Evolutionary conservation across 495 filamentous ascomycete species (phyloP), one percentile per base, ranked within the genome.

Genomic region (Hypoxylon cercidicola): DNA sequence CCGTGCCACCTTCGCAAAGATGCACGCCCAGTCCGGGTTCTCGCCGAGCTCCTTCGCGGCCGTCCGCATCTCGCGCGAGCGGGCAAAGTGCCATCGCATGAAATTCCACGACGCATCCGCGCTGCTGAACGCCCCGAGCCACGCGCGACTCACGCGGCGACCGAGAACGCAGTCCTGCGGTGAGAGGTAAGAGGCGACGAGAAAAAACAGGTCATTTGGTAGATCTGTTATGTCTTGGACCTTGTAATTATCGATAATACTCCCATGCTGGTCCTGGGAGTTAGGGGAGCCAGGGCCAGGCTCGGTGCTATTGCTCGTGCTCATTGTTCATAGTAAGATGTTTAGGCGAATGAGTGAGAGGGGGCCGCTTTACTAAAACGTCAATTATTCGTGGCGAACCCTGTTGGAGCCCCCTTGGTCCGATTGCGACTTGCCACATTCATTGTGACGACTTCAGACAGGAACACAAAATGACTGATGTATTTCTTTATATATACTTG

Each of bases 121-220:
- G 62, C 81, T 79, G 48, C 78, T 77, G 62, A 90, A 89, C 11
- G 82, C 81, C 32, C 74, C 68, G 39, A 80, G 70, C 85, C 87
- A 90, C 11, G 71, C 63, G 44, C 71, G 77, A 10, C 78, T 85
- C 21, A 90, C 87, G 5, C 75, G 78, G 41, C 87, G 86, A 69
- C 80, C 84, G 46, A 80, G 77, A 1, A 89, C 64, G 41, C 82
- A 75, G 62, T 87, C 84, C 9, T 54, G 64, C 0, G 87, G 82
- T 1, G 79, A 58, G 20, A 90, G 78, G 51, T 84, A 78, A 18
- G 74, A 78, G 20, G 81, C 63, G 35, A 89, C 74, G 8, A 86
- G 41, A 13, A 87, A 72, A 40, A 84, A 81, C 3, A 85, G 71
- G 21, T 88, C 86, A 55, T 79, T 77, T 37, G 80, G 82, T n/a